Evolutionary conservation across 2,329 filamentous ascomycete genomes (phyloP), one percentile per base, ranked within the genome.

Genomic region (Paraphaeosphaeria minitans): DNA sequence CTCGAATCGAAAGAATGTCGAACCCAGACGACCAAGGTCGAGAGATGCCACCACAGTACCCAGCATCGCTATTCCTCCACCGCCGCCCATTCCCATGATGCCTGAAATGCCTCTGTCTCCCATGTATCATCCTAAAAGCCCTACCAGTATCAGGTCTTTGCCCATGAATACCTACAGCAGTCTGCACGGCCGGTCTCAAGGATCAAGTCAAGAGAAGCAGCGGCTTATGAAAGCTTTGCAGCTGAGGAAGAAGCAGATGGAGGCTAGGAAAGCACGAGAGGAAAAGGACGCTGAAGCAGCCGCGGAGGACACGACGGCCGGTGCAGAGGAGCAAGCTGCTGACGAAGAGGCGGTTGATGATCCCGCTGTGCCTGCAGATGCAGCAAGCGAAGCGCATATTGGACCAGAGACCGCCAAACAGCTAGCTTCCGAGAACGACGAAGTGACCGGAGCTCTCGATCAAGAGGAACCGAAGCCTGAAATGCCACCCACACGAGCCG

Each of bases 161-260:
- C 77, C 81, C 45, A 73, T 80, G 24, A 71, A 74, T 51, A 71
- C 53, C 62, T 72, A 71, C 53, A 70, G 62, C 53, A 67, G 68
- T 55, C 66, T 43, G 29, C 24, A 68, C 69, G 60, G 68, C 72
- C 81, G 64, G 72, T 79, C 76, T 68, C 82, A 75, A 12, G 79
- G 81, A n/a, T 89, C 96, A 69, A 92, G 92, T 1, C 91, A 92
- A 0, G 95, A 99, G 76, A 98, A 96, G 79, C 87, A 91, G 60
- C 85, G 95, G 55, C 81, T 99, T 62, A 93, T 97, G 91, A 97
- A 96, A 79, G 95, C 95, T 8, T 84, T 97, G 79, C 91, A 97
- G 76, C 78, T 97, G 66, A 86, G 94, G 53, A 95, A 96, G 77
- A 92, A 90, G 78, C 93, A 92, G 75, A 87, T 89, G 71, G 77